Evolutionary conservation across 768 basidiomycete genomes (phyloP).

Genomic region (Daedalea quercina): DNA sequence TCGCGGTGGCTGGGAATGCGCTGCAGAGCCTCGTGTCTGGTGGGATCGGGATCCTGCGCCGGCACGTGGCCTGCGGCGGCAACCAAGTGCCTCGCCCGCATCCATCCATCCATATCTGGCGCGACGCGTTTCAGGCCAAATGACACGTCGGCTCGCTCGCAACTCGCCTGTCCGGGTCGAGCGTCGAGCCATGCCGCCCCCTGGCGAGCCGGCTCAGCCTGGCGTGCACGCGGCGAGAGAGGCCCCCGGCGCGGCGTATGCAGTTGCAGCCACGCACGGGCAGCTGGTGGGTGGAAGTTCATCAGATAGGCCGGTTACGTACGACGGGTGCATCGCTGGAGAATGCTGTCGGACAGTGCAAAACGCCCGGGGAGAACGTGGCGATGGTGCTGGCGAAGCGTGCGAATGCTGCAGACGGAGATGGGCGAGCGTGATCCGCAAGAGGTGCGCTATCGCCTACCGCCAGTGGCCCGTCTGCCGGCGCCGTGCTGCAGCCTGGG

Average conservation of each 20-base stretch:
- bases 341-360: conserved; percentile 1
- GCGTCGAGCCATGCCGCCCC: no score
- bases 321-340: conserved; percentile 1
- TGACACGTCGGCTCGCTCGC: no score
- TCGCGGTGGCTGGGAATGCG: no score
- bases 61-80: background rate
- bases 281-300: no score
- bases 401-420: conserved; percentile 14
- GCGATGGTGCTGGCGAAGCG: conserved; percentile 8
- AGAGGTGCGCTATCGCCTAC: background rate
- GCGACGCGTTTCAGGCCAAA: no score
- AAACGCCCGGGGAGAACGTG: conserved; percentile 11
- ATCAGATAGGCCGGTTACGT: conserved; percentile 8
- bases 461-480: no score
- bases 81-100: background rate
- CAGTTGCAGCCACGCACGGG: no score
- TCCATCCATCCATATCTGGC: no score
- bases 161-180: no score
- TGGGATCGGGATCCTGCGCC: background rate
- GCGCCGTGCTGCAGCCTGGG: background rate
- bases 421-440: conserved; percentile 14
- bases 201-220: no score
- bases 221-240: no score
- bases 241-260: no score
- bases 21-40: background rate